Percentiles rank a stretch among this genome's conserved stretches.
phyloP scores from a whole-genome alignment of 2,329 filamentous ascomycete species.

The Phialophora macrospora region DNA sequence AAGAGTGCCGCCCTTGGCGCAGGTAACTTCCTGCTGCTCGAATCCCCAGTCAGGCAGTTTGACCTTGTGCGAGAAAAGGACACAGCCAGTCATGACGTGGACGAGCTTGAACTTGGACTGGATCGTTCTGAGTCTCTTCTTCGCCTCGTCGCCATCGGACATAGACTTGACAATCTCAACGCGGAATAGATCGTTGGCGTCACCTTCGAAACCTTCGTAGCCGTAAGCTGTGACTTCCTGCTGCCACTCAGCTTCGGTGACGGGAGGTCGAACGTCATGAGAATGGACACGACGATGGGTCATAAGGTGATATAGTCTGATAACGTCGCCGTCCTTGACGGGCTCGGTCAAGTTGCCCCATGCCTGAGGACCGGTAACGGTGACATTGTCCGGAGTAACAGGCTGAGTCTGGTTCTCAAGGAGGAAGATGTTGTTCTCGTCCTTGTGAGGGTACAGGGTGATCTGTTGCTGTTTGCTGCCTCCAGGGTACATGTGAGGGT shows the following conservation, averaged over 20 bases:
- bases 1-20: conserved; percentile 84
- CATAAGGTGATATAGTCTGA: conserved; percentile 81
- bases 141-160: conserved; percentile 77
- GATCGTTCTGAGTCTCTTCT: conserved; percentile 86
- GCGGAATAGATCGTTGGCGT: conserved; percentile 94
- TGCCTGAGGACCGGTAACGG: conserved; percentile 78
- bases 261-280: conserved; percentile 85
- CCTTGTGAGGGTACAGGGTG: conserved; percentile 97
- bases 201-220: conserved; percentile 93
- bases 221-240: conserved; percentile 97
- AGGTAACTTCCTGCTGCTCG: conserved; percentile 99
- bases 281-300: conserved; percentile 93
- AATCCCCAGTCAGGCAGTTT: conserved; percentile 98
- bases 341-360: conserved; percentile 75
- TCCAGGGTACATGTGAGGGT: conserved; percentile 94
- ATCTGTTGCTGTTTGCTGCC: conserved; percentile 99
- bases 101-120: conserved; percentile 95
- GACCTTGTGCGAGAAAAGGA: conserved; percentile 97
- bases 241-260: conserved; percentile 90
- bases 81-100: conserved; percentile 95
- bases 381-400: conserved; percentile 69
- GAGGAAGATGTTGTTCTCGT: conserved; percentile 95
- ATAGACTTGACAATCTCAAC: conserved; percentile 92
- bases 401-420: conserved; percentile 97
- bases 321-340: conserved; percentile 77